Conservation (phyloP, 2,329 filamentous ascomycete species). For the Dryadomyces quercus-mongolicae region DNA sequence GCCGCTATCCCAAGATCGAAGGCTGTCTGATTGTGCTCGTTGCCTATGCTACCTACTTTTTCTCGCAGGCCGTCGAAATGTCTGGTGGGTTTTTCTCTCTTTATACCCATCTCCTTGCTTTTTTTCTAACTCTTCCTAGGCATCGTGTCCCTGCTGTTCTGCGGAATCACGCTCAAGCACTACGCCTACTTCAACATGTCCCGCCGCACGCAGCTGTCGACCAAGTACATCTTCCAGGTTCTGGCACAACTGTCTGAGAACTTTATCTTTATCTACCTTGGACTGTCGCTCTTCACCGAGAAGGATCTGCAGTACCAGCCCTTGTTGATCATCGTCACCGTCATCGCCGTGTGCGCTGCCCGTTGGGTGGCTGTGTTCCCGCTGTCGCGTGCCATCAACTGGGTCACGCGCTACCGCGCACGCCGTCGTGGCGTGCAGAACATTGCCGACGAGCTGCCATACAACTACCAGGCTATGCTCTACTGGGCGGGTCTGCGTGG, state of each 20-base stretch:
- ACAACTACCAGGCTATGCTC: slow-evolving; percentile 98
- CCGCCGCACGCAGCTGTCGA: slow-evolving; percentile 87
- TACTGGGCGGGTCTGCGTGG: slow-evolving; percentile 96
- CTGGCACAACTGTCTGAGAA: slow-evolving; percentile 94
- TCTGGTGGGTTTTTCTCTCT: slow-evolving; percentile 55
- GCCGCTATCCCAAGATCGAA: slow-evolving; percentile 90
- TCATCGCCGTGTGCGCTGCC: slow-evolving; percentile 82
- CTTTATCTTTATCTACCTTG: slow-evolving; percentile 99
- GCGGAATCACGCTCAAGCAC: slow-evolving; percentile 95
- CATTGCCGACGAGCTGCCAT: slow-evolving; percentile 76
- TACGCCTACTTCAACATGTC: slow-evolving; percentile 99
- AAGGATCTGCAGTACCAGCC: slow-evolving; percentile 81
- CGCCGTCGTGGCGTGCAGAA: slow-evolving; percentile 58
- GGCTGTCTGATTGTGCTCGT: slow-evolving; percentile 89
- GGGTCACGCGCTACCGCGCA: slow-evolving; percentile 79
- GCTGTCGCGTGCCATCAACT: slow-evolving; percentile 79
- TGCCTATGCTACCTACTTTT: slow-evolving; percentile 94
- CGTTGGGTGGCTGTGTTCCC: slow-evolving; percentile 94
- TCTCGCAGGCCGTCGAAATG: slow-evolving; percentile 90
- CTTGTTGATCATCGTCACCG: slow-evolving; percentile 85
- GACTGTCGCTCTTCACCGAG: slow-evolving; percentile 88
- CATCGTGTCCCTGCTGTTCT: slow-evolving; percentile 93
- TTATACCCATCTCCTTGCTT: background rate
- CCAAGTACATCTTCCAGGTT: slow-evolving; percentile 94
- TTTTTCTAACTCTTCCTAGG: slow-evolving; percentile 33